Evolutionary conservation across 2,329 filamentous ascomycete genomes (phyloP), one percentile per base, ranked within the genome.

Genomic region (Aureobasidium sp.): DNA sequence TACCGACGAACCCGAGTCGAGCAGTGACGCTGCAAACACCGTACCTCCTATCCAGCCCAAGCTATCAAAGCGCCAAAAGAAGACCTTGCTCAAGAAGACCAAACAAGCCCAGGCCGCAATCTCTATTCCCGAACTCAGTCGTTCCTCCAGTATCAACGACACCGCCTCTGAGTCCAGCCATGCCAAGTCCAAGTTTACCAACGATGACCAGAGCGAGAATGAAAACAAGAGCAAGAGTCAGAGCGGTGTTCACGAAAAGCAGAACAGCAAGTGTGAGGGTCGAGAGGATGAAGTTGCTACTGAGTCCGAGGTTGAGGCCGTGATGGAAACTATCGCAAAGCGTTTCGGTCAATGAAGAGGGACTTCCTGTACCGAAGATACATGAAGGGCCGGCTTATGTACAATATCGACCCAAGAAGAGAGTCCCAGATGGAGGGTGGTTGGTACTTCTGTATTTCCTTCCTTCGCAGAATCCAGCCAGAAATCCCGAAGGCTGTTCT

Each of bases 11-110:
- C 10, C 2, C 27, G 2, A 25, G 2, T 8, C 10, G 5, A 34
- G 15, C 52, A 25, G 10, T 7, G 37, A 1, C 16, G n/a, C 8
- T 6, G 3, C 16, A 9, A 4, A 16, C 2, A 5, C 25, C 10
- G 13, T 3, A 1, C 5, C n/a, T 6, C 3, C 16, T 3, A 9
- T 29, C 13, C 32, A 32, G 9, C 39, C 52, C n/a, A 55, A 55
- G n/a, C 29, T 55, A 10, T 55, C 52, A 39, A 55, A 55, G 29
- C 52, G 52, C 16, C 52, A 55, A 39, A 55, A 55, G 30, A 55
- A 55, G 52, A 55, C 52, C 15, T 13, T 55, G 15, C 52, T 55
- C 52, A 55, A 55, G 39, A 55, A 55, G 39, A 15, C 39, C 29
- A 55, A 55, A 29, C 39, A 55, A 55, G 39, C 39, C 15, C 52